These are phyloP conservation scores for Citrus glauca DNA, from an alignment of 345 rosid genomes.

Conservation along the genomic window DNA sequence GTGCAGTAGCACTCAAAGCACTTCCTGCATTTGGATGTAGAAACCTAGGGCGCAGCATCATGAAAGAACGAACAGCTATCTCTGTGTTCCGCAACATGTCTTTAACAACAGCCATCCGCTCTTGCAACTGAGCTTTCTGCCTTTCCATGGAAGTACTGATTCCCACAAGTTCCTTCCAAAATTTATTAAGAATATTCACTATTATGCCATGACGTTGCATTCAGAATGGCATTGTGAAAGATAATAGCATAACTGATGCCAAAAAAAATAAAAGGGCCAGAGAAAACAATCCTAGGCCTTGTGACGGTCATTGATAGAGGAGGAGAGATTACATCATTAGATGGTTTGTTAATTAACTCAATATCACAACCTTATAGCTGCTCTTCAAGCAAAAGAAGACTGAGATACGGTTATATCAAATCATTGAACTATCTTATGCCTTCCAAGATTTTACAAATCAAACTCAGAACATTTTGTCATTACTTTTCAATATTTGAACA, in stretches of 20 bases:
- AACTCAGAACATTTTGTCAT: not conserved
- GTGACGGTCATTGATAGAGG: not conserved
- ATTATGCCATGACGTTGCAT: not conserved
- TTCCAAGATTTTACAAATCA: not conserved
- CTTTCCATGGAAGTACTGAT: slow-evolving; percentile 72
- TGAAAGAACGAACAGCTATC: slow-evolving; percentile 83
- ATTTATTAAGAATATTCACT: not conserved
- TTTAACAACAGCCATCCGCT: slow-evolving; percentile 74
- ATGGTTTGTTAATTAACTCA: not conserved
- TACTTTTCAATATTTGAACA: not conserved
- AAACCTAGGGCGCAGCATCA: slow-evolving; percentile 76
- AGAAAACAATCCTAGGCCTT: not conserved
- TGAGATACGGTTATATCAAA: not conserved
- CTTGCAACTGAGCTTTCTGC: slow-evolving; percentile 73
- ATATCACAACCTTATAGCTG: not conserved
- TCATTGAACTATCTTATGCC: not conserved
- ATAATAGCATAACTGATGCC: not conserved
- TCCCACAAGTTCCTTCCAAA: slow-evolving; percentile 87
- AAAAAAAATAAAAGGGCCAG: not conserved
- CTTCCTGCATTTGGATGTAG: slow-evolving; percentile 49
- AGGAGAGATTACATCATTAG: not conserved
- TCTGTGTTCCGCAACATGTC: slow-evolving; percentile 83
- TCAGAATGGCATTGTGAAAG: not conserved
- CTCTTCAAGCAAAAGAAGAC: not conserved
- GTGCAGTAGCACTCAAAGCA: slow-evolving; percentile 47